Percentiles rank a stretch among this genome's conserved stretches.
Conservation (phyloP, 768 basidiomycete genomes). For the Lactarius tabidus region DNA sequence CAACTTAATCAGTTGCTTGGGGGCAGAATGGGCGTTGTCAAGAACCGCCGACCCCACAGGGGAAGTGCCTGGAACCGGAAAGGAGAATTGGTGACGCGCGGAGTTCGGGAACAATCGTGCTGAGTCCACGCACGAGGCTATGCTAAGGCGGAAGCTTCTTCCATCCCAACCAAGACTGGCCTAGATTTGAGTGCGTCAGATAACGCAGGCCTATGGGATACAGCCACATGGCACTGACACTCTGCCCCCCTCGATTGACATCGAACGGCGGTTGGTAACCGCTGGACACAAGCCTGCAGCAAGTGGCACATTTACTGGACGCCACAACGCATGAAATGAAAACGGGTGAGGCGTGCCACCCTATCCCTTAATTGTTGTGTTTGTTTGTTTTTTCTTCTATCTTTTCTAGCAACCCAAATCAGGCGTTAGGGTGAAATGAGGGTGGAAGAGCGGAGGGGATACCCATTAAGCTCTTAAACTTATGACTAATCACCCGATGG, state of each 20-base stretch:
- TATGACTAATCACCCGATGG: conserved; percentile 37
- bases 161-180: conserved; percentile 18
- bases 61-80: conserved; percentile 24
- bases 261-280: conserved; percentile 8
- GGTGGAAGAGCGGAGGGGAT: conserved; percentile 30
- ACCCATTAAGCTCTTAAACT: conserved; percentile 44
- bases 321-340: conserved; percentile 10
- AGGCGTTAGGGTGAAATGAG: conserved; percentile 21
- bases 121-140: conserved; percentile 21
- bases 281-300: conserved; percentile 5
- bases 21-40: conserved; percentile 20
- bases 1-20: conserved; percentile 24
- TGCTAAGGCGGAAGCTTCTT: conserved; percentile 25
- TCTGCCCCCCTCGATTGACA: not conserved
- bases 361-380: not conserved
- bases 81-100: conserved; percentile 22
- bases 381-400: not conserved
- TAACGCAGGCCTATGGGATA: conserved; percentile 19
- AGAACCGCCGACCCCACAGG: conserved; percentile 27
- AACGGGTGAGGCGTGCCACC: conserved; percentile 1
- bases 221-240: conserved; percentile 18
- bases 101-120: conserved; percentile 23
- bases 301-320: not conserved
- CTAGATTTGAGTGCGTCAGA: conserved; percentile 24
- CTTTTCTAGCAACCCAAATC: not conserved